phyloP scores from a whole-genome alignment of 2,329 filamentous ascomycete species.

The Dendryphion nanum region DNA sequence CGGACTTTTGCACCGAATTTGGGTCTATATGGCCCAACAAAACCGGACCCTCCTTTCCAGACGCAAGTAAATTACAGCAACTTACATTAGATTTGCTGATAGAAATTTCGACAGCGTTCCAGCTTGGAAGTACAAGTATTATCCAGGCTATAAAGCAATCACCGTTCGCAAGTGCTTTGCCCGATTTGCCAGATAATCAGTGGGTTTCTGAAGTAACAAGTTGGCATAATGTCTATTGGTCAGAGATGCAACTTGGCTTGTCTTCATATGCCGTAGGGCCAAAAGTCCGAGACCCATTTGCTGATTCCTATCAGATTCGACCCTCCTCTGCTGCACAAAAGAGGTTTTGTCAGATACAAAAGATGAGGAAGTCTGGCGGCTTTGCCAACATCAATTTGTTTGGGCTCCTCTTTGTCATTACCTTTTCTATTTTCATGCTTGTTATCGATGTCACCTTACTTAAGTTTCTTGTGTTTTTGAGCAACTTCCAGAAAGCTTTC shows the following conservation, averaged over 20 bases:
- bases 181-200: slow-evolving; percentile 5
- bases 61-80: too few species aligned
- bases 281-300: neutral
- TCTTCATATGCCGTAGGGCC: slow-evolving; percentile 1
- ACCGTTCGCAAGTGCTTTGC: too few species aligned
- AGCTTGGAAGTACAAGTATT: too few species aligned
- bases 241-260: slow-evolving; percentile 1
- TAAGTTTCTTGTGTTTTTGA: slow-evolving; percentile 3
- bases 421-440: neutral
- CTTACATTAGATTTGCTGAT: too few species aligned
- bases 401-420: slow-evolving; percentile 3
- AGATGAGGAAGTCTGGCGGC: slow-evolving; percentile 5
- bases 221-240: neutral
- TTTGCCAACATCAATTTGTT: slow-evolving; percentile 9
- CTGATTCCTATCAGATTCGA: neutral
- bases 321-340: slow-evolving; percentile 1
- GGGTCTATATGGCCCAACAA: too few species aligned
- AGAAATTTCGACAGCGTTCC: too few species aligned
- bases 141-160: too few species aligned
- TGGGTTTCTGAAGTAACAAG: slow-evolving; percentile 2
- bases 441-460: slow-evolving; percentile 3
- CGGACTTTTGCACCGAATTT: too few species aligned
- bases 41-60: too few species aligned
- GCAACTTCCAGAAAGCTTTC: slow-evolving; percentile 1
- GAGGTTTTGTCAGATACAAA: slow-evolving; percentile 3